Evolutionary conservation across 129 eudicot species (phyloP), one percentile per base, ranked within the genome.

Genomic region (Helichrysum umbraculigerum): DNA sequence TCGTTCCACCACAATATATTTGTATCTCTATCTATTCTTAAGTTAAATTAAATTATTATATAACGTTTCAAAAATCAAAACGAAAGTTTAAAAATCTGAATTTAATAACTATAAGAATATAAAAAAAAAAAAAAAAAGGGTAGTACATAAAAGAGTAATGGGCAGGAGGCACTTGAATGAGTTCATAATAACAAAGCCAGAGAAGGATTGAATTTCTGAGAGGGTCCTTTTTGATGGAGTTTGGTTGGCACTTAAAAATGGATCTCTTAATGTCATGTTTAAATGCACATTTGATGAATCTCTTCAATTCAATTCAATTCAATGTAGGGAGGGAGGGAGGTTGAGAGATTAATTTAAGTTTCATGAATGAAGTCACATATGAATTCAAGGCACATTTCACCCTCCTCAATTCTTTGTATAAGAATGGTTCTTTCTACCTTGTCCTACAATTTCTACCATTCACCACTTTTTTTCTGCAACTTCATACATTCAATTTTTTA

Each of bases 191-290:
- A 70, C 74, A 66, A 80, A 66, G 83, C 75, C 83, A 73, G 79
- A 80, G 79, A 56, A 32, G 62, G 83, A 73, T 66, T 73, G 68
- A 80, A 80, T 74, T 80, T 54, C 62, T 66, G 79, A 73, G 62
- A 64, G 73, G 70, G 79, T 73, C 71, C 83, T 67, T 66, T 57
- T 41, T 67, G 44, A 14, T 80, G 70, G 64, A 57, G 79, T 80
- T 73, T 80, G 83, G 83, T 80, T 80, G 83, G 79, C 75, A 80
- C 79, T 73, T 80, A 80, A 80, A 80, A 66, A 80, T 66, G 79
- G 79, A 56, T 80, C 79, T 75, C 79, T 79, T 80, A 80, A 73
- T 67, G 83, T 50, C 28, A 70, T 66, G 74, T 19, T 80, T 80
- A 66, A 80, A 80, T 73, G 83, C 83, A 25, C 28, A 80, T 66